Evolutionary conservation across 2,329 filamentous ascomycete genomes (phyloP).

Genomic region (Trichophyton rubrum): DNA sequence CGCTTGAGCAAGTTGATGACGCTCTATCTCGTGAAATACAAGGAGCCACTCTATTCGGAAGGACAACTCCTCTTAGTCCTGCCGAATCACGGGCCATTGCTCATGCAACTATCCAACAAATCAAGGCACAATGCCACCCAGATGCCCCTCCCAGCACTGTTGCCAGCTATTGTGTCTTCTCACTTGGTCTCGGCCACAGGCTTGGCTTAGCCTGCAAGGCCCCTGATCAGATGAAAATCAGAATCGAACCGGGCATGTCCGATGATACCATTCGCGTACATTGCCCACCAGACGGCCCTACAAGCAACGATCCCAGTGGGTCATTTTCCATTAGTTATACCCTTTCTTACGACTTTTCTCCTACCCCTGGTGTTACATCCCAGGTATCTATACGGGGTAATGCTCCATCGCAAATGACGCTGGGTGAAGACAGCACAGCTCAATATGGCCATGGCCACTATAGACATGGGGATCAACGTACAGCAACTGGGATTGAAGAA

Average conservation of each 20-base stretch:
- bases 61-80: constrained; percentile 17
- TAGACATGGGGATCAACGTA: background rate
- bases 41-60: constrained; percentile 20
- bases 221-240: constrained; percentile 19
- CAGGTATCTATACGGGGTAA: background rate
- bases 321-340: background rate
- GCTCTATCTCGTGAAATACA: constrained; percentile 24
- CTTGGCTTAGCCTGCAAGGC: constrained; percentile 22
- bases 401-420: background rate
- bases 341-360: constrained; percentile 7
- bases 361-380: background rate
- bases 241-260: constrained; percentile 13
- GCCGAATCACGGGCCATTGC: constrained; percentile 25
- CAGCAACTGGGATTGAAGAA: background rate
- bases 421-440: background rate
- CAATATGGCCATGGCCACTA: background rate
- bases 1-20: constrained; percentile 23
- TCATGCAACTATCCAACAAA: constrained; percentile 20
- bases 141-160: constrained; percentile 17
- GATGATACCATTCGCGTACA: background rate
- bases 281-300: background rate
- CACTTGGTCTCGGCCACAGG: constrained; percentile 27
- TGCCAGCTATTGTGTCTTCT: constrained; percentile 22
- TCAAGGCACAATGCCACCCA: constrained; percentile 20
- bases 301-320: background rate